Conservation (phyloP, 2,329 filamentous ascomycete genomes). For the Penicillium thymicola region DNA sequence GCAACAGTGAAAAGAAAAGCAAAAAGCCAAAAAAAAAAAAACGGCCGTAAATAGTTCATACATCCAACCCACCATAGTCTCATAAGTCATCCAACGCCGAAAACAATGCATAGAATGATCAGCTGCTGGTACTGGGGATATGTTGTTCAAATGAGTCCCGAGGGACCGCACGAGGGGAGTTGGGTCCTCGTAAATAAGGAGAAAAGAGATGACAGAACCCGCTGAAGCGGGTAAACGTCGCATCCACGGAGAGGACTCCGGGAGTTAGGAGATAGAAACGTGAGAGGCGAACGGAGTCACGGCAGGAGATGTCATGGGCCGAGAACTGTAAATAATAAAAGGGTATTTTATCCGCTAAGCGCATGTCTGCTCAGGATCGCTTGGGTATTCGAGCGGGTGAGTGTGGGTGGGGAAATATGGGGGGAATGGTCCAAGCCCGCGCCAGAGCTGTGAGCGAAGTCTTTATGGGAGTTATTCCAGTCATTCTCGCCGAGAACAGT, state of each 20-base stretch:
- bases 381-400: slow-evolving; percentile 38
- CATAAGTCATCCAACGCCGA: slow-evolving; percentile 33
- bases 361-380: slow-evolving; percentile 43
- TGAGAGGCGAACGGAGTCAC: not conserved
- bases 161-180: not conserved
- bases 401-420: slow-evolving; percentile 31
- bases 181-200: slow-evolving; percentile 1
- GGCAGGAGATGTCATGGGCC: not conserved
- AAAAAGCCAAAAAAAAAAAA: slow-evolving; percentile 11
- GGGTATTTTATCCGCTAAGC: slow-evolving; percentile 28
- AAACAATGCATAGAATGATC: slow-evolving; percentile 27
- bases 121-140: slow-evolving; percentile 11
- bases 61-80: slow-evolving; percentile 32
- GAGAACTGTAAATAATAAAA: not conserved
- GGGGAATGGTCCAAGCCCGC: slow-evolving; percentile 33
- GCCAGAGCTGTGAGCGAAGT: slow-evolving; percentile 30
- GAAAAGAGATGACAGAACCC: not conserved
- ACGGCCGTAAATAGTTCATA: slow-evolving; percentile 31
- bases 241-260: not conserved
- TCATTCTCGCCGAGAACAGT: slow-evolving; percentile 78
- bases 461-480: slow-evolving; percentile 44
- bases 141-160: slow-evolving; percentile 7
- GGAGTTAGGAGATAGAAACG: not conserved
- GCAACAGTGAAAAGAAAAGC: slow-evolving; percentile 19
- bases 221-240: not conserved